Evolutionary conservation across 257 asterid species (phyloP).

Genomic region (Petunia axillaris): DNA sequence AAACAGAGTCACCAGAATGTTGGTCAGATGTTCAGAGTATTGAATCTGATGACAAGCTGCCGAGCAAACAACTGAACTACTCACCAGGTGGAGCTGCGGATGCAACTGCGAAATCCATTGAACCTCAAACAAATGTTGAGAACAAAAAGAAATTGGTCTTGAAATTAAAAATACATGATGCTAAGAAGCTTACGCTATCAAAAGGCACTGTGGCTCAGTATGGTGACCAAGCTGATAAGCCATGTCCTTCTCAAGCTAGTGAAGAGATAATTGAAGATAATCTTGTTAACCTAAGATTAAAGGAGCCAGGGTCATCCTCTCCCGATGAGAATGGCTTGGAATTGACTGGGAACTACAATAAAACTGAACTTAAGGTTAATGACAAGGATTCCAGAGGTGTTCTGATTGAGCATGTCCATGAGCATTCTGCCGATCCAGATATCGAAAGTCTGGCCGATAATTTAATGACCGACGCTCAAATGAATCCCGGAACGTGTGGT

Average conservation of each 20-base stretch:
- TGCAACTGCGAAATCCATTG: constrained; percentile 45
- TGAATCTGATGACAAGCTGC: constrained; percentile 39
- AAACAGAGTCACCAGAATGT: constrained; percentile 58
- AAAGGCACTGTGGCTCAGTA: constrained; percentile 42
- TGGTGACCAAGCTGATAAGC: constrained; percentile 46
- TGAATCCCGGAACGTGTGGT: constrained; percentile 29
- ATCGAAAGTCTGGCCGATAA: constrained; percentile 19
- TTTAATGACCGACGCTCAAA: constrained; percentile 15
- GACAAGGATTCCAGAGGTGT: constrained; percentile 16
- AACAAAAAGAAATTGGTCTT: constrained; percentile 71
- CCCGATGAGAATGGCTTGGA: constrained; percentile 41
- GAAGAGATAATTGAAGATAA: constrained; percentile 42
- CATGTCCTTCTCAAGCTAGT: constrained; percentile 47
- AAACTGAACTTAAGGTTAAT: constrained; percentile 29
- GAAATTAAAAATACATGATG: constrained; percentile 60
- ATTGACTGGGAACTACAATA: constrained; percentile 32
- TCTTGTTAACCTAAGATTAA: constrained; percentile 34
- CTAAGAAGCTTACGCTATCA: constrained; percentile 40
- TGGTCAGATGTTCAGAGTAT: constrained; percentile 45
- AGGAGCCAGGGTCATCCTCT: constrained; percentile 51
- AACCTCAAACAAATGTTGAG: constrained; percentile 45
- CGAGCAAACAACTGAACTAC: constrained; percentile 39
- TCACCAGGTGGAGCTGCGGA: constrained; percentile 38
- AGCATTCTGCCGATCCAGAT: constrained; percentile 25
- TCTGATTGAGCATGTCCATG: constrained; percentile 17